Conservation (phyloP, 306 rosid species). For the Fagus crenata region DNA sequence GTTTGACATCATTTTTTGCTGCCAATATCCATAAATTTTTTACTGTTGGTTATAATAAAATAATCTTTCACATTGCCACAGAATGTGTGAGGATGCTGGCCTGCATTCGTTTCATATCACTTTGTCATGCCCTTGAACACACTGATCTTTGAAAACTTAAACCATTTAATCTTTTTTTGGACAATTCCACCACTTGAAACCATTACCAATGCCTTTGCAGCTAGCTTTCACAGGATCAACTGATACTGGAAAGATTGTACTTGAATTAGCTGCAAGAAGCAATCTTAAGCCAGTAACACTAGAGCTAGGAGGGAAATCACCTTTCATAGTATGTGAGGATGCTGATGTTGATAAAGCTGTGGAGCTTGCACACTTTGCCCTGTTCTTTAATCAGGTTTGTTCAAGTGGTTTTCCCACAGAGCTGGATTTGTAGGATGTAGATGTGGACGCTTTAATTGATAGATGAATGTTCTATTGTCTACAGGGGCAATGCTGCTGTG, state of each 20-base stretch:
- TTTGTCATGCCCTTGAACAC: not conserved
- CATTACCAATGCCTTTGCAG: slow-evolving; percentile 40
- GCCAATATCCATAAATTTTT: not conserved
- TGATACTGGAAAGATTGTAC: slow-evolving; percentile 64
- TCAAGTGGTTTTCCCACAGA: slow-evolving; percentile 3
- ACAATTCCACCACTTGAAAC: not conserved
- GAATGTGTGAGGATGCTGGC: not conserved
- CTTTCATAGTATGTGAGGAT: slow-evolving; percentile 82
- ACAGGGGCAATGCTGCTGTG: slow-evolving; percentile 97
- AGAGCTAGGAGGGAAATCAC: slow-evolving; percentile 97
- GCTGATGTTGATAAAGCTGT: slow-evolving; percentile 82
- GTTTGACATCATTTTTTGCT: not conserved
- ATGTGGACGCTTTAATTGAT: not conserved
- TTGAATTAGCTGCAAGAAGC: slow-evolving; percentile 79
- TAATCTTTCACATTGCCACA: not conserved
- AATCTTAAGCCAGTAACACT: slow-evolving; percentile 86
- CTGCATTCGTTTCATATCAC: not conserved
- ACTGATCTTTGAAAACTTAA: not conserved
- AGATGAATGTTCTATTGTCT: slow-evolving; percentile 3
- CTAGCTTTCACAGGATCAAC: slow-evolving; percentile 94
- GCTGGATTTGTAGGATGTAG: not conserved
- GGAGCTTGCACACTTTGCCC: slow-evolving; percentile 87
- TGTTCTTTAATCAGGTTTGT: slow-evolving; percentile 86
- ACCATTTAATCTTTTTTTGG: slow-evolving; percentile 14
- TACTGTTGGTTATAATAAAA: not conserved